These are phyloP conservation scores for Fusarium buharicum DNA, from an alignment of 2,329 filamentous ascomycete genomes.

Conservation along the genomic window DNA sequence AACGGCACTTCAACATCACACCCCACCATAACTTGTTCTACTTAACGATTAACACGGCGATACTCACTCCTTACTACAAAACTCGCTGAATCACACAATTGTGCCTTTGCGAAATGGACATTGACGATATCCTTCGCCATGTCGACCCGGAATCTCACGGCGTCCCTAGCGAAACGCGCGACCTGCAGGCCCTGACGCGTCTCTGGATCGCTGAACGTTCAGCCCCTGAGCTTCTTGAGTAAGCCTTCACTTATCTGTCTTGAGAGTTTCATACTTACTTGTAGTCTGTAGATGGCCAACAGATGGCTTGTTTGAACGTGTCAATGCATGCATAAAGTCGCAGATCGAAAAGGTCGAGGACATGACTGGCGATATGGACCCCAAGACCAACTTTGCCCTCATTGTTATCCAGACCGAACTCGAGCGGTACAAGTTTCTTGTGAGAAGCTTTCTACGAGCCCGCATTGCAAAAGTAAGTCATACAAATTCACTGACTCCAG, in stretches of 20 bases:
- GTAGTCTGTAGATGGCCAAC: constrained; percentile 68
- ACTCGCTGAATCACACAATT: background rate
- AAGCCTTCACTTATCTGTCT: constrained; percentile 44
- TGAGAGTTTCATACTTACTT: background rate
- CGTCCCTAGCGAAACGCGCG: constrained; percentile 70
- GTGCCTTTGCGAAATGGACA: constrained; percentile 68
- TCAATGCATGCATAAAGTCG: constrained; percentile 75
- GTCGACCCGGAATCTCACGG: constrained; percentile 70
- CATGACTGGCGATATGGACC: constrained; percentile 86
- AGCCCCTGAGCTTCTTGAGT: constrained; percentile 88
- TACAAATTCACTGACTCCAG: background rate
- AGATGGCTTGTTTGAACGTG: constrained; percentile 80
- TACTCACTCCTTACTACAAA: background rate
- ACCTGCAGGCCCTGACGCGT: constrained; percentile 89
- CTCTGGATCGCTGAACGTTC: constrained; percentile 94
- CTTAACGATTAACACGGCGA: constrained; percentile 6
- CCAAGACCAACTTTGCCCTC: constrained; percentile 89
- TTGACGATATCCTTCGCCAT: constrained; percentile 81
- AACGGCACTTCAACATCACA: constrained; percentile 16
- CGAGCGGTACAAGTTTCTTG: constrained; percentile 90
- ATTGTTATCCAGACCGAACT: constrained; percentile 97
- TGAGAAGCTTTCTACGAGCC: constrained; percentile 83
- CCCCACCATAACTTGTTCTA: constrained; percentile 25
- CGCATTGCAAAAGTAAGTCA: constrained; percentile 82
- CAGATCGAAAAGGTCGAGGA: constrained; percentile 79